phyloP scores from a whole-genome alignment of 148 eudicot genomes.

The Nyssa sinensis region DNA sequence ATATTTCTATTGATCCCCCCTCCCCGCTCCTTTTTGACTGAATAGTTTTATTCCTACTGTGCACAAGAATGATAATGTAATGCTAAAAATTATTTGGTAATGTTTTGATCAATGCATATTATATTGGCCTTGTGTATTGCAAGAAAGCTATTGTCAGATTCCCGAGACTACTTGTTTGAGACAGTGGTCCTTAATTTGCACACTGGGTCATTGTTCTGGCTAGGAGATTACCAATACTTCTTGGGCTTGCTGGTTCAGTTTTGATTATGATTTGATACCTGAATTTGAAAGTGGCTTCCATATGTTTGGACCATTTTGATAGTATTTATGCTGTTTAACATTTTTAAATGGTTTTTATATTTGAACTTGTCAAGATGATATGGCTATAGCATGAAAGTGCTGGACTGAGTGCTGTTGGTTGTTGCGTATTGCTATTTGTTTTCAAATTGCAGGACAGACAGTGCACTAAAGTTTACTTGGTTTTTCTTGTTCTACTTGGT shows the following conservation, averaged over 20 bases:
- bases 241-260: background rate
- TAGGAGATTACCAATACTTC: background rate
- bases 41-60: too few species aligned
- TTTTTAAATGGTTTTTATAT: constrained; percentile 2
- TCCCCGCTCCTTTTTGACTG: too few species aligned
- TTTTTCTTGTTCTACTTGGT: constrained; percentile 77
- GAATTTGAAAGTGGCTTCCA: background rate
- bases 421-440: constrained; percentile 1
- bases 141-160: too few species aligned
- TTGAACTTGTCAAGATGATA: background rate
- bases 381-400: background rate
- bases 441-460: constrained; percentile 64
- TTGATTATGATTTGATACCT: background rate
- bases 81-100: too few species aligned
- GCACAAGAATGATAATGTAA: too few species aligned
- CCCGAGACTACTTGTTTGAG: too few species aligned
- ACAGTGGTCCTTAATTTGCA: too few species aligned
- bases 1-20: too few species aligned
- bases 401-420: background rate
- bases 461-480: constrained; percentile 78
- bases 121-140: too few species aligned
- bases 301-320: background rate
- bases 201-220: too few species aligned
- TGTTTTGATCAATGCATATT: too few species aligned
- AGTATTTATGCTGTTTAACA: constrained; percentile 3